Evolutionary conservation across 139 green algal species (phyloP), one percentile per base, ranked within the genome.

Genomic region (Closterium sp.): DNA sequence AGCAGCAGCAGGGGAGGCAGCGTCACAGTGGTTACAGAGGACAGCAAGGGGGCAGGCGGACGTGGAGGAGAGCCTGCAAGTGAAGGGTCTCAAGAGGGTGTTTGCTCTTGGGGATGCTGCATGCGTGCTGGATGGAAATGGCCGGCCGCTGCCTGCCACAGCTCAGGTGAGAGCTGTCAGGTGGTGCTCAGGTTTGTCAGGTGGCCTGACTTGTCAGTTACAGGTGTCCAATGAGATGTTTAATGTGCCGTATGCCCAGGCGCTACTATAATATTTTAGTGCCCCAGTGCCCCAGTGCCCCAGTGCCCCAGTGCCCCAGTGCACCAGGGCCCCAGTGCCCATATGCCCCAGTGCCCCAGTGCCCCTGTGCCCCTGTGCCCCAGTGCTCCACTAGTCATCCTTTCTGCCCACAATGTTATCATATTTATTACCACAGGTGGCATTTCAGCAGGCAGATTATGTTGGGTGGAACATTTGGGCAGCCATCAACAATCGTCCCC

Each of bases 401-500:
- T 66, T 28, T 25, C 12, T 2, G 55, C 16, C 0, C 55, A 2
- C 55, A 76, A 76, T 12, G 23, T 19, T 28, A 2, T 2, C 0
- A 19, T 19, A 3, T 76, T 28, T 1, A 6, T 86, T 0, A 33
- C 5, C n/a, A 21, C 97, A 99, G 95, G 98, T 99, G 16, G 98
- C 98, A 0, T 99, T 99, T 94, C 98, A 99, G 94, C 97, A 99
- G 91, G 97, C 98, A 0, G 98, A 99, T 93, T 99, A 99, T 91
- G 97, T 96, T 9, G 98, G 97, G 0, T 99, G 98, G 98, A 99
- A 99, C 93, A 87, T 99, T 28, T 99, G 98, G 98, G 96, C 98
- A 0, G 66, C 96, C 35, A 98, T 99, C 92, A 98, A 98, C 94
- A 91, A 91, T 19, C 95, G 96, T 3, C 95, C 97, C 3, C 94